Percentiles rank a stretch among this genome's conserved stretches.
phyloP scores from a whole-genome alignment of 192 early-diverging fungal species.

The Funneliformis mosseae region DNA sequence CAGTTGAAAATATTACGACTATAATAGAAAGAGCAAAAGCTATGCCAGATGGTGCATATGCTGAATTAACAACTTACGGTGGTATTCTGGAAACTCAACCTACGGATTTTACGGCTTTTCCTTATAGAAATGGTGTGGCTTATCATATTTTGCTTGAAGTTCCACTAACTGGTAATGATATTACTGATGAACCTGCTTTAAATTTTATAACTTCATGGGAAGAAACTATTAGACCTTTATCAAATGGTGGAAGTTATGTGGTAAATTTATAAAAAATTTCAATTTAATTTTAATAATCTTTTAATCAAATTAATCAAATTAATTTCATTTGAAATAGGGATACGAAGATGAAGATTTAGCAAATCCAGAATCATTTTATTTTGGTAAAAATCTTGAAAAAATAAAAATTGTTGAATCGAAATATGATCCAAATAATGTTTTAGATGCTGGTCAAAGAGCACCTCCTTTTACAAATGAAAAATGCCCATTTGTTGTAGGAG shows the following conservation, averaged over 20 bases:
- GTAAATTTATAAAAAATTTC: slow-evolving; percentile 4
- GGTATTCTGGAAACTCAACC: background rate
- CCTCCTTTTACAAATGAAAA: background rate
- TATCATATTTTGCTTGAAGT: slow-evolving; percentile 5
- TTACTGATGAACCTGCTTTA: background rate
- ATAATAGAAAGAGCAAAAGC: background rate
- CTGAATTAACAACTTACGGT: slow-evolving; percentile 18
- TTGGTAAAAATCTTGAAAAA: slow-evolving; percentile 26
- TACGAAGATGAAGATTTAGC: slow-evolving; percentile 34
- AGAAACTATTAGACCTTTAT: background rate
- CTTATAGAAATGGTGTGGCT: background rate
- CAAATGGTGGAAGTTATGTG: slow-evolving; percentile 31
- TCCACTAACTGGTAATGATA: background rate
- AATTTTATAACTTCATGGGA: slow-evolving; percentile 18
- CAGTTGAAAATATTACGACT: background rate
- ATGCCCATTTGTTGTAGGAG: background rate
- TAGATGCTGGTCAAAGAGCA: background rate
- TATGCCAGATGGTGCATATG: background rate
- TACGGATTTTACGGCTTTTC: slow-evolving; percentile 22
- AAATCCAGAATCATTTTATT: slow-evolving; percentile 29
- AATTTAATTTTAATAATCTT: background rate
- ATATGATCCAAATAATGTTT: slow-evolving; percentile 28
- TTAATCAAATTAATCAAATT: background rate
- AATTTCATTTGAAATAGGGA: slow-evolving; percentile 1
- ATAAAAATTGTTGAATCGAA: slow-evolving; percentile 33